These are phyloP conservation scores for Kurtzmaniella quercitrusa DNA, from an alignment of 1,139 yeast species.

Conservation along the genomic window DNA sequence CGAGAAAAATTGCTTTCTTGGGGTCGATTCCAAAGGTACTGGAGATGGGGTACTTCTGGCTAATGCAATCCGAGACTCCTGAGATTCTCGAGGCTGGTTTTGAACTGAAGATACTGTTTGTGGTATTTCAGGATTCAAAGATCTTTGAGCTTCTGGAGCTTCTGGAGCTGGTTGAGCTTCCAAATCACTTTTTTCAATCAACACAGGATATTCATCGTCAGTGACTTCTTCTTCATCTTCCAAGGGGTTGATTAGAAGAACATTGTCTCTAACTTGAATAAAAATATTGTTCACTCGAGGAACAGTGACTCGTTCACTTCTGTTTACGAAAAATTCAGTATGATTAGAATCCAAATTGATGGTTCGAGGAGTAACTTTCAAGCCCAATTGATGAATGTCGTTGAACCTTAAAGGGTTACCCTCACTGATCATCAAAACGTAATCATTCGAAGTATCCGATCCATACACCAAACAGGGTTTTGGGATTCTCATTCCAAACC, in stretches of 20 bases:
- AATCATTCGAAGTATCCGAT: conserved; percentile 24
- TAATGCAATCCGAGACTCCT: neutral
- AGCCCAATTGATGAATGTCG: conserved; percentile 12
- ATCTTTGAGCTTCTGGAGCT: too few species aligned
- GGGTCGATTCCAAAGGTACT: neutral
- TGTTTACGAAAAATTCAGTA: conserved; percentile 55
- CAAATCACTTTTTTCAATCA: conserved; percentile 11
- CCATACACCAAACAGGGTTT: conserved; percentile 34
- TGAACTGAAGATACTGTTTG: neutral
- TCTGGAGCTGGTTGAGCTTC: too few species aligned
- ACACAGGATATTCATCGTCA: conserved; percentile 34
- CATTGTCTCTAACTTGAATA: conserved; percentile 59
- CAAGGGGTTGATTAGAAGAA: conserved; percentile 49
- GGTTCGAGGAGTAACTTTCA: conserved; percentile 24
- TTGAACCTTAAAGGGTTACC: conserved; percentile 15
- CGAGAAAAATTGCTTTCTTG: conserved; percentile 1
- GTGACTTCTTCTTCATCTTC: conserved; percentile 41
- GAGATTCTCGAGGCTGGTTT: neutral
- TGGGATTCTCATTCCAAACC: conserved; percentile 61
- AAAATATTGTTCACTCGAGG: conserved; percentile 55
- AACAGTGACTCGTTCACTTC: conserved; percentile 50
- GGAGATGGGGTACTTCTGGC: neutral
- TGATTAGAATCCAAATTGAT: conserved; percentile 38
- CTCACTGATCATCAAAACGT: conserved; percentile 28
- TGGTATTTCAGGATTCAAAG: neutral